phyloP scores from a whole-genome alignment of 192 early-diverging fungal genomes.

The Coemansia sp. region DNA sequence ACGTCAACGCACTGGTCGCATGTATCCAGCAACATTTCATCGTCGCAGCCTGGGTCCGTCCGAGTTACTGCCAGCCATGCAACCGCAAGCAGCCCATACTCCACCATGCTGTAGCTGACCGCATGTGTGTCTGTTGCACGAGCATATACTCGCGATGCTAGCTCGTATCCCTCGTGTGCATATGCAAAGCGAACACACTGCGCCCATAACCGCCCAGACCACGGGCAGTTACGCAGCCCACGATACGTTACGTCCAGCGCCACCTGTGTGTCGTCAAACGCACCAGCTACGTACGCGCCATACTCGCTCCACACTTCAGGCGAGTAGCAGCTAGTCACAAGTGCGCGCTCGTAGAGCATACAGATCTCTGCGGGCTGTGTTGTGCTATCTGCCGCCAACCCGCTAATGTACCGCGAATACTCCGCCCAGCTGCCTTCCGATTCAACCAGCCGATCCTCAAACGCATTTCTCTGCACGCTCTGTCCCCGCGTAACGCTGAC shows the following conservation, averaged over 20 bases:
- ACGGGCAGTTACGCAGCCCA: constrained; percentile 34
- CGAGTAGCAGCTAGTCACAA: constrained; percentile 17
- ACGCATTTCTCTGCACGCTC: constrained; percentile 17
- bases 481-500: constrained; percentile 19
- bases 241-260: constrained; percentile 13
- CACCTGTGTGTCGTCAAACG: not conserved
- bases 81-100: constrained; percentile 20
- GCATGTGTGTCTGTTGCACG: constrained; percentile 29
- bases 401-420: constrained; percentile 21
- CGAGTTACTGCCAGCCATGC: constrained; percentile 17
- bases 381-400: constrained; percentile 8
- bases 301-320: constrained; percentile 38
- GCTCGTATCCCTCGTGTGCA: constrained; percentile 6
- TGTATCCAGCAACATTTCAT: constrained; percentile 4
- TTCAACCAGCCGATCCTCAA: constrained; percentile 16
- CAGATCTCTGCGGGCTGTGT: constrained; percentile 10
- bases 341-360: constrained; percentile 37
- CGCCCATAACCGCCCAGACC: constrained; percentile 49
- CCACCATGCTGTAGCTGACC: constrained; percentile 38
- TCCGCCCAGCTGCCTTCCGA: constrained; percentile 24
- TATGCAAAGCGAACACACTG: constrained; percentile 18
- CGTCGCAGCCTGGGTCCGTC: not conserved
- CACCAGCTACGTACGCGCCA: constrained; percentile 11
- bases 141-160: constrained; percentile 16
- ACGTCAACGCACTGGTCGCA: constrained; percentile 24